A percentile compares a stretch with the other conserved stretches of the same genome.
phyloP scores from a whole-genome alignment of 495 filamentous ascomycete genomes.

The Podospora comata region DNA sequence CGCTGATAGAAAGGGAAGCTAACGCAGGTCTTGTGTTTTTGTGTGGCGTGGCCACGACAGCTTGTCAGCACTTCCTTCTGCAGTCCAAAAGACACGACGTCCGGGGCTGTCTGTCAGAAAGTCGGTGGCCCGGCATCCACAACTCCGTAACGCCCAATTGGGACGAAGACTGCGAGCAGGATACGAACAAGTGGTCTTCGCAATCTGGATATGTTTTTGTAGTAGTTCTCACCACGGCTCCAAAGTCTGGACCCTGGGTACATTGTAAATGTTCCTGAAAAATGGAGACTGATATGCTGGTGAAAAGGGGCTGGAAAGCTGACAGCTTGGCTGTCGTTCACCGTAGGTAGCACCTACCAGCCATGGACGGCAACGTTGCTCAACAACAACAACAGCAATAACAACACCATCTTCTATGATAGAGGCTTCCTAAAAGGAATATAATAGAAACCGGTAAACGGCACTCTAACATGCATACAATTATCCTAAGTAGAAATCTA shows the following conservation, averaged over 20 bases:
- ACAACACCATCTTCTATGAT: not conserved
- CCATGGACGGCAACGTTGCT: not conserved
- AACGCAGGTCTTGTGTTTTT: conserved; percentile 5
- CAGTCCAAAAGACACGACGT: not conserved
- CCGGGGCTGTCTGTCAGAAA: not conserved
- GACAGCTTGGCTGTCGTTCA: not conserved
- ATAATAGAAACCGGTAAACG: too few species aligned
- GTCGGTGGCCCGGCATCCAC: not conserved
- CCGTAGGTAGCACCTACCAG: not conserved
- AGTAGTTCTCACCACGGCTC: too few species aligned
- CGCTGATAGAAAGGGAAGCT: conserved; percentile 2
- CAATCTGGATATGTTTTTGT: not conserved
- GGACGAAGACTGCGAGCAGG: not conserved
- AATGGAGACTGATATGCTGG: not conserved
- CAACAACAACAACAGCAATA: not conserved
- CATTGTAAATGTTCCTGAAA: not conserved
- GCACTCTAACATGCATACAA: too few species aligned
- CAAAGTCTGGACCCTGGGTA: not conserved
- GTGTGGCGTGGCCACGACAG: conserved; percentile 5
- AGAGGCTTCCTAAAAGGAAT: too few species aligned
- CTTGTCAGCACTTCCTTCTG: not conserved
- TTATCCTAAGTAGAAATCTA: too few species aligned
- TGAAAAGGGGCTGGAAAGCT: not conserved
- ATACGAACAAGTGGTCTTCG: not conserved
- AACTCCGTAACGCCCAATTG: not conserved